Base-by-base conservation (phyloP, 768 basidiomycete species). In the Suillus lakei region DNA sequence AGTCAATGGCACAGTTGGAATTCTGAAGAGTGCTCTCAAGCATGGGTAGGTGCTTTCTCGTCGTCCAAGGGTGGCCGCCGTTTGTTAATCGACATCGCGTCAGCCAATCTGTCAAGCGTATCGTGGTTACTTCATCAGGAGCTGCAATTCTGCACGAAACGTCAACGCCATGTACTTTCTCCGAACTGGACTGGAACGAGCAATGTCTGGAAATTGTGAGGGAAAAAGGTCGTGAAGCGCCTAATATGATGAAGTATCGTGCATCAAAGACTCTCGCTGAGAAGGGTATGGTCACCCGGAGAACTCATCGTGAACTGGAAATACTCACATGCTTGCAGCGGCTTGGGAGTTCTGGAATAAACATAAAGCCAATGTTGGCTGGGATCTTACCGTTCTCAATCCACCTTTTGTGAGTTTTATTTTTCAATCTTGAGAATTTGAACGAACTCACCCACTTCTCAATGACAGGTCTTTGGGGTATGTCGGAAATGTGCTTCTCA, bases 241-340 rank as follows among this genome's bases (percentile, higher is more conserved):
- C 72, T 0, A 60, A 43, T 26, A 48, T 65, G 39, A 43, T 30
- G 28, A 86, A 84, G 68, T 92, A 93, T 72, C 70, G 80, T 26
- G 86, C 88, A 3, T 86, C 85, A 21, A 92, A 93, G 79, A 82
- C 81, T 2, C 78, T 91, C 2, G 88, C 90, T 0, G 92, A 93
- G 75, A 80, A 78, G 76, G 82, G 87, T 84, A 63, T 8, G 66
- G 66, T 4, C 4, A 5, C 44, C 32, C 7, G 26, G 13, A 38
- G n/a, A 0, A n/a, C 5, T 46, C 34, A 30, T 5, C 16, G 15
- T 23, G 50, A n/a, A 68, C 18, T 32, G n/a, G 32, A 6, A n/a
- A 16, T 39, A 2, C 9, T 50, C 2, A 7, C 7, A 39, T 50
- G 15, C 2, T 39, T 26, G 9, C 56, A 81, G 83, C 84, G 15